These are phyloP conservation scores for Aspergillus tanneri DNA, from an alignment of 2,329 filamentous ascomycete species.

Conservation along the genomic window DNA sequence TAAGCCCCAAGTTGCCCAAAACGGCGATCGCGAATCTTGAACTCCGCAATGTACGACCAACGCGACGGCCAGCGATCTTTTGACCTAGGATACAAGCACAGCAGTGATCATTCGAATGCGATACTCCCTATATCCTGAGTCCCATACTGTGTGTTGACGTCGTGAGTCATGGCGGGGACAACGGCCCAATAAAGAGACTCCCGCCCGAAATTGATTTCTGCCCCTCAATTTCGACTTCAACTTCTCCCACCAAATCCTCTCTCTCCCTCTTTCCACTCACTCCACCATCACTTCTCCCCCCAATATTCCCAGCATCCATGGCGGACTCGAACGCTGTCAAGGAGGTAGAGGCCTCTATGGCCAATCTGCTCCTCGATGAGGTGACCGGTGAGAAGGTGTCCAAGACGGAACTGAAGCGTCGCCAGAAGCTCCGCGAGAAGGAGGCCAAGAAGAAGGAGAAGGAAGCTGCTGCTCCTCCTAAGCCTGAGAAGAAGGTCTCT, in stretches of 20 bases:
- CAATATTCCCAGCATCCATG: no score
- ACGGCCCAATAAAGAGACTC: slow-evolving; percentile 30
- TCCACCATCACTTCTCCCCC: slow-evolving; percentile 6
- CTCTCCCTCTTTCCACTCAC: slow-evolving; percentile 11
- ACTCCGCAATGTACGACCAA: no score
- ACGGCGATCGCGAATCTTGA: not conserved
- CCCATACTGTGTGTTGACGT: not conserved
- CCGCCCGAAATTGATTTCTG: slow-evolving; percentile 36
- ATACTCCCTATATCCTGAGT: not conserved
- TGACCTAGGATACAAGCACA: not conserved
- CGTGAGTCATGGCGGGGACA: slow-evolving; percentile 3
- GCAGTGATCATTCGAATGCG: not conserved
- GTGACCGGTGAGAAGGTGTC: slow-evolving; percentile 85
- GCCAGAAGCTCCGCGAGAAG: slow-evolving; percentile 84
- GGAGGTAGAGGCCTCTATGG: slow-evolving; percentile 52
- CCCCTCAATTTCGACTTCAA: slow-evolving; percentile 17
- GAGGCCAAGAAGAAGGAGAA: slow-evolving; percentile 88
- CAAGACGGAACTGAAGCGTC: slow-evolving; percentile 90
- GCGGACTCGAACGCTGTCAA: slow-evolving; percentile 42
- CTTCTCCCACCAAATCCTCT: slow-evolving; percentile 18
- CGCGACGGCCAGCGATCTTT: no score
- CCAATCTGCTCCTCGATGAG: slow-evolving; percentile 82
- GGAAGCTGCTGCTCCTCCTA: slow-evolving; percentile 65
- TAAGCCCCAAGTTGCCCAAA: slow-evolving; percentile 24
- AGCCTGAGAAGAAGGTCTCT: slow-evolving; percentile 60